Conservation (phyloP, 768 basidiomycete species). For the Termitomyces sp. region DNA sequence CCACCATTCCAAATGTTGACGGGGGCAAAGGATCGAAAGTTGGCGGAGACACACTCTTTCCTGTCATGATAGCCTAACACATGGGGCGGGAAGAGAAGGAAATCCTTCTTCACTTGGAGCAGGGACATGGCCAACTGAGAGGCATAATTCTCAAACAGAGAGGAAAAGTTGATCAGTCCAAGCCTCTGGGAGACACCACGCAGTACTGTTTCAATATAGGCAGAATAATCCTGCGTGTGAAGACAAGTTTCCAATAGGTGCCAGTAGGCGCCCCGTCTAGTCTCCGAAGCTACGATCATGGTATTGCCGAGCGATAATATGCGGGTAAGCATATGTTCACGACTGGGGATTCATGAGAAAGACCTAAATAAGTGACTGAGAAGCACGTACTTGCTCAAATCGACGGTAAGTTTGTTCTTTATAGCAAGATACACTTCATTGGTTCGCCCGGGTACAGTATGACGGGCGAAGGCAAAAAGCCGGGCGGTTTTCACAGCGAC, state of each 20-base stretch:
- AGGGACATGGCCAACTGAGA: slow-evolving; percentile 73
- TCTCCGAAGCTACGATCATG: slow-evolving; percentile 72
- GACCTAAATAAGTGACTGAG: not conserved
- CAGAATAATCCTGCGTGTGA: slow-evolving; percentile 32
- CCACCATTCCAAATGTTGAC: slow-evolving; percentile 53
- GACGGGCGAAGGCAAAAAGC: slow-evolving; percentile 50
- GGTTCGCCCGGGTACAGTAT: slow-evolving; percentile 19
- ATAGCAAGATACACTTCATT: slow-evolving; percentile 45
- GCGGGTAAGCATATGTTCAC: slow-evolving; percentile 73
- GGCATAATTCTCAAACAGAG: slow-evolving; percentile 76
- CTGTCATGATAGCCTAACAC: slow-evolving; percentile 75
- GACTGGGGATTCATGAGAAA: slow-evolving; percentile 35
- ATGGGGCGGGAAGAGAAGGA: slow-evolving; percentile 62
- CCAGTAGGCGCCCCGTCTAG: slow-evolving; percentile 83
- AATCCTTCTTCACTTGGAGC: slow-evolving; percentile 42
- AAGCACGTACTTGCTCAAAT: slow-evolving; percentile 47
- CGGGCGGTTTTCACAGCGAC: slow-evolving; percentile 57
- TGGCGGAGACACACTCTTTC: slow-evolving; percentile 61
- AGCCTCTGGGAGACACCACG: slow-evolving; percentile 60
- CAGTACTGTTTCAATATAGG: slow-evolving; percentile 51
- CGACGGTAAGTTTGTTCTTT: slow-evolving; percentile 36
- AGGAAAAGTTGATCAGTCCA: slow-evolving; percentile 55
- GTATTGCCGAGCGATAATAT: slow-evolving; percentile 71
- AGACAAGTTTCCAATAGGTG: slow-evolving; percentile 75
- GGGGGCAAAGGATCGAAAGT: slow-evolving; percentile 66